Percentiles rank a stretch among this genome's conserved stretches.
phyloP scores from a whole-genome alignment of 2,329 filamentous ascomycete species.

The Colletotrichum echinochloae region DNA sequence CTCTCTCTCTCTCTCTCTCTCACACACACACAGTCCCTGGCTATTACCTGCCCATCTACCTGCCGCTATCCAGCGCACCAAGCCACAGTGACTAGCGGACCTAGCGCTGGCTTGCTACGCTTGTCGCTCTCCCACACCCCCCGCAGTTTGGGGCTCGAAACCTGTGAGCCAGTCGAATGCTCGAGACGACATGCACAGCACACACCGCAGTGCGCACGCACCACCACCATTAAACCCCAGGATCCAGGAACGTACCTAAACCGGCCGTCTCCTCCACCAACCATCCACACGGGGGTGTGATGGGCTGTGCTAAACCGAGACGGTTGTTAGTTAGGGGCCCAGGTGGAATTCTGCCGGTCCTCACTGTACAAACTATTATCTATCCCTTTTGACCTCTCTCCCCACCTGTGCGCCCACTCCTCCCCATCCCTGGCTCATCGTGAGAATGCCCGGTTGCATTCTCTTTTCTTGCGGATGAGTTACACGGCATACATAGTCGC shows the following conservation, averaged over 20 bases:
- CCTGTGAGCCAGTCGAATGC: slow-evolving; percentile 27
- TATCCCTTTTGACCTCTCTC: no score
- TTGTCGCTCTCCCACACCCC: not conserved
- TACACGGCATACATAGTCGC: no score
- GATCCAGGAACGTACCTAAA: slow-evolving; percentile 39
- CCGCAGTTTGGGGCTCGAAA: not conserved
- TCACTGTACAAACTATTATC: no score
- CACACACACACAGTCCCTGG: no score
- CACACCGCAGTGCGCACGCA: no score
- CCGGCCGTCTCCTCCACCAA: slow-evolving; percentile 14
- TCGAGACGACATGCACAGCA: not conserved
- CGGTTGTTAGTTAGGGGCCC: slow-evolving; percentile 18
- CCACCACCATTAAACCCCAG: slow-evolving; percentile 7
- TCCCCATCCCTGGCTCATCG: no score
- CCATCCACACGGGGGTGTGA: slow-evolving; percentile 33
- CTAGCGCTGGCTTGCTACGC: not conserved
- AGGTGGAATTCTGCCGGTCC: slow-evolving; percentile 6
- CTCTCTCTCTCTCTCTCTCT: no score
- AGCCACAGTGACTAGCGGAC: not conserved
- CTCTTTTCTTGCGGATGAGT: no score
- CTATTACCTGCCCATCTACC: no score
- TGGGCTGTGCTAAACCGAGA: slow-evolving; percentile 37
- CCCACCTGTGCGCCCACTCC: no score
- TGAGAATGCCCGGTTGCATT: no score
- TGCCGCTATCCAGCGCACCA: not conserved